Evolutionary conservation across 2,329 filamentous ascomycete genomes (phyloP).

Genomic region (Keithomyces neogunnii): DNA sequence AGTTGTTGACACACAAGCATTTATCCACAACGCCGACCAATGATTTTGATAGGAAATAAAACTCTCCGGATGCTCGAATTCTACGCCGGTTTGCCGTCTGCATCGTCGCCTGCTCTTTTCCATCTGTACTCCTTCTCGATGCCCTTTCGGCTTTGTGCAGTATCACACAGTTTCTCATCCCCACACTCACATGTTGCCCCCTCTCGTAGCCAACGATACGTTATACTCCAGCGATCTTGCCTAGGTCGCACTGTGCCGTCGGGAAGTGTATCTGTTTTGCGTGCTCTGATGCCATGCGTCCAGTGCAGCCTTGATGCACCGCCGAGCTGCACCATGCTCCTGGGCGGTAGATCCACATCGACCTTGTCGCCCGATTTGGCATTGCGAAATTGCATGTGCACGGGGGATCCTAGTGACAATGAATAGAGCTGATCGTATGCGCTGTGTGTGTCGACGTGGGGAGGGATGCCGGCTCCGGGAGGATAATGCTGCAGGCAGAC

Average conservation of each 20-base stretch:
- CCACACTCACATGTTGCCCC: slow-evolving; percentile 41
- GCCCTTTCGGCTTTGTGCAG: slow-evolving; percentile 35
- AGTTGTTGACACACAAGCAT: too few relatives aligned
- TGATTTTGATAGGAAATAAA: too few relatives aligned
- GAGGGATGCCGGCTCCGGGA: slow-evolving; percentile 50
- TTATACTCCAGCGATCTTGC: slow-evolving; percentile 43
- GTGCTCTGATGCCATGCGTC: slow-evolving; percentile 46
- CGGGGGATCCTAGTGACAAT: slow-evolving; percentile 31
- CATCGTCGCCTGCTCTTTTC: slow-evolving; percentile 19
- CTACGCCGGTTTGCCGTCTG: background rate
- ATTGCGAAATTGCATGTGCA: slow-evolving; percentile 36
- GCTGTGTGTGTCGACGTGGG: slow-evolving; percentile 50
- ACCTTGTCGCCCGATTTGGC: slow-evolving; percentile 18
- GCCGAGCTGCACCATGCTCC: slow-evolving; percentile 43
- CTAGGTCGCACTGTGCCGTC: slow-evolving; percentile 37
- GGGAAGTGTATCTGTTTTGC: slow-evolving; percentile 39
- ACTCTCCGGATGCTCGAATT: background rate
- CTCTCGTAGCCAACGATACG: slow-evolving; percentile 43
- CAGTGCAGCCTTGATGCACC: slow-evolving; percentile 43
- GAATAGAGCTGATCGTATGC: slow-evolving; percentile 36
- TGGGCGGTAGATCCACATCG: slow-evolving; percentile 37
- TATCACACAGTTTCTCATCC: slow-evolving; percentile 40
- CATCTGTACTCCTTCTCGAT: slow-evolving; percentile 43
- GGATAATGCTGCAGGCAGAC: slow-evolving; percentile 54
- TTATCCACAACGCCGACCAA: too few relatives aligned